A percentile compares a stretch with the other conserved stretches of the same genome.
Evolutionary conservation across 768 basidiomycete species (phyloP).

Genomic region (Panellus pusillus): DNA sequence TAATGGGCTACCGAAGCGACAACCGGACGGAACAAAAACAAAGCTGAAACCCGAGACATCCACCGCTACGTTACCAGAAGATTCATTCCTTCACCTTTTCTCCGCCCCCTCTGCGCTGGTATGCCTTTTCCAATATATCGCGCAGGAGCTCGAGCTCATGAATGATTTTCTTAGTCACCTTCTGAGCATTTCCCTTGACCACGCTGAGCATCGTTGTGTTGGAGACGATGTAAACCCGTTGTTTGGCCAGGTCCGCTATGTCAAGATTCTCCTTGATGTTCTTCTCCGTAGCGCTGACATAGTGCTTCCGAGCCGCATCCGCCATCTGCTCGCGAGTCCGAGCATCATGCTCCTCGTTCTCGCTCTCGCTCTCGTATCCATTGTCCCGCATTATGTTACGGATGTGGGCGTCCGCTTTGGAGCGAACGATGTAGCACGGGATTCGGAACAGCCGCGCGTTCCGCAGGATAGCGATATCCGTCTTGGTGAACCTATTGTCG

Average conservation of each 20-base stretch:
- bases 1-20: too few species aligned
- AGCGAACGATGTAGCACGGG: conserved; percentile 34
- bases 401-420: conserved; percentile 21
- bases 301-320: conserved; percentile 9
- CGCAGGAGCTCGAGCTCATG: neutral
- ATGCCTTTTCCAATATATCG: neutral
- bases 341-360: too few species aligned
- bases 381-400: too few species aligned
- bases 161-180: neutral
- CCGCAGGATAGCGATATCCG: conserved; percentile 32
- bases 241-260: neutral
- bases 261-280: neutral
- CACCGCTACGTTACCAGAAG: neutral
- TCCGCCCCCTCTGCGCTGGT: neutral
- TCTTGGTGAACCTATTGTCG: conserved; percentile 32
- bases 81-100: neutral
- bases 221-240: neutral
- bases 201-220: neutral
- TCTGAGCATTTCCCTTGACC: neutral
- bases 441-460: conserved; percentile 31
- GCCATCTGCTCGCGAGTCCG: too few species aligned
- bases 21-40: too few species aligned
- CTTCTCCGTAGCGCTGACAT: neutral
- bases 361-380: neutral
- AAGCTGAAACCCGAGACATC: neutral